Evolutionary conservation across 495 filamentous ascomycete species (phyloP).

Genomic region (Stereocaulon alpinum): DNA sequence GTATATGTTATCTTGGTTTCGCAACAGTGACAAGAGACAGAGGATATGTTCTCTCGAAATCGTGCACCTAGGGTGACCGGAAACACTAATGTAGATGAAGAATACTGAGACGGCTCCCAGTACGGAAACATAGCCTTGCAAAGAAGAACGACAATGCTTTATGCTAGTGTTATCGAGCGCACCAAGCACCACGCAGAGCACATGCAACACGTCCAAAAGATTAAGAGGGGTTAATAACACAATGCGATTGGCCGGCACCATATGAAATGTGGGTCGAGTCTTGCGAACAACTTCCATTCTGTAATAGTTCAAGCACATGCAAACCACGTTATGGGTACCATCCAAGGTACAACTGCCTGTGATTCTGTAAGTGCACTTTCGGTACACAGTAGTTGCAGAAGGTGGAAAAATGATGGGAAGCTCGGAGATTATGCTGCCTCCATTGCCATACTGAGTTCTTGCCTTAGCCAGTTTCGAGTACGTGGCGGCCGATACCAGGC

Average conservation of each 20-base stretch:
- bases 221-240: neutral
- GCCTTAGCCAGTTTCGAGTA: too few species aligned
- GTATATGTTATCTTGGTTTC: neutral
- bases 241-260: neutral
- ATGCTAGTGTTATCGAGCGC: neutral
- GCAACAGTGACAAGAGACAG: neutral
- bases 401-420: neutral
- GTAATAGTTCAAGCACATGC: neutral
- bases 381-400: neutral
- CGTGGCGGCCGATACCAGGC: neutral
- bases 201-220: neutral
- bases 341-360: neutral
- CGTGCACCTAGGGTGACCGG: too few species aligned
- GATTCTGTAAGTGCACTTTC: neutral
- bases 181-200: neutral
- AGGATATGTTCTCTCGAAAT: too few species aligned
- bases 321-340: neutral
- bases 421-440: neutral
- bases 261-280: neutral
- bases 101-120: too few species aligned
- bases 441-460: neutral
- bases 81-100: too few species aligned
- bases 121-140: too few species aligned
- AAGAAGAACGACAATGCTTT: neutral
- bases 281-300: neutral